A percentile compares a stretch with the other conserved stretches of the same genome.
Conservation (phyloP, 345 rosid genomes). For the Citrus cavaleriei region DNA sequence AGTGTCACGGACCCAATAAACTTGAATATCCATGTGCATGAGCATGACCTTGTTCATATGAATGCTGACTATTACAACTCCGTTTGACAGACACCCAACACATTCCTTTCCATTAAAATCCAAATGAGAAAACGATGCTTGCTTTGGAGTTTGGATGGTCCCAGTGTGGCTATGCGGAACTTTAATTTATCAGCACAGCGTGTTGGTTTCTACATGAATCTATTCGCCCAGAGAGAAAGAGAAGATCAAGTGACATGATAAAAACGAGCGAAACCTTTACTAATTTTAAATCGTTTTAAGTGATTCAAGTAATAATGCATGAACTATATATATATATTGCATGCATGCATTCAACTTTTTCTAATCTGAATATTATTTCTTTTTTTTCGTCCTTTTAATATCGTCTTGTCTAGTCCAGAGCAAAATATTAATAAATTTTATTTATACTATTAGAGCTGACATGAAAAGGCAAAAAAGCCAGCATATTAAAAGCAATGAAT, state of each 20-base stretch:
- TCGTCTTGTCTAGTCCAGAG: too few relatives aligned
- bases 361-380: too few relatives aligned
- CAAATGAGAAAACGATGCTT: background rate
- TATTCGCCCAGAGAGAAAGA: background rate
- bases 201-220: background rate
- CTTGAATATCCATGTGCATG: background rate
- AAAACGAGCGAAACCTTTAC: background rate
- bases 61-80: background rate
- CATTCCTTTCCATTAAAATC: slow-evolving; percentile 1
- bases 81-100: background rate
- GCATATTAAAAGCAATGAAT: background rate
- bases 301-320: too few relatives aligned
- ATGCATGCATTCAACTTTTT: background rate
- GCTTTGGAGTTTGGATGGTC: background rate
- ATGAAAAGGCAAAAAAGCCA: background rate
- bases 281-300: too few relatives aligned
- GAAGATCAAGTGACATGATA: background rate
- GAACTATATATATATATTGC: too few relatives aligned
- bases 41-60: background rate
- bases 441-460: background rate
- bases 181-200: background rate
- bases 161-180: background rate
- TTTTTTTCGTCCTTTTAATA: too few relatives aligned
- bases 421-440: too few relatives aligned
- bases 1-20: background rate